Conservation (phyloP, 1,139 yeast genomes). For the Yamadazyma conglobata region DNA sequence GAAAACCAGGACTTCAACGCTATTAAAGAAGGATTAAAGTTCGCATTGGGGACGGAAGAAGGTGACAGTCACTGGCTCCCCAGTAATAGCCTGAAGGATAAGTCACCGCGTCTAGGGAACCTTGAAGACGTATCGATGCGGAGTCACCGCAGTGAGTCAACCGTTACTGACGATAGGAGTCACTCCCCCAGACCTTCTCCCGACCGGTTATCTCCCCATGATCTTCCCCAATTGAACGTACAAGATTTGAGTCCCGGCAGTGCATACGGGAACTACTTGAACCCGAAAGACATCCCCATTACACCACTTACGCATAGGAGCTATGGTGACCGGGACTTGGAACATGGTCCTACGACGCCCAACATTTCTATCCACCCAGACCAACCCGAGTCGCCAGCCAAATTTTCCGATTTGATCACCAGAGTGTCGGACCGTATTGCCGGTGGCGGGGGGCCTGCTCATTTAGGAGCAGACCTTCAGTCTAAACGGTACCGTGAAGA, state of each 20-base stretch:
- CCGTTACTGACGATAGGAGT: no score
- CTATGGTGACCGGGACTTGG: conserved; percentile 9
- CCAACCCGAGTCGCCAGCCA: conserved; percentile 13
- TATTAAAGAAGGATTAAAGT: conserved; percentile 33
- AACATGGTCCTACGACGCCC: conserved; percentile 13
- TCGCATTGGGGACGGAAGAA: conserved; percentile 33
- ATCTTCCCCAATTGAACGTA: not conserved
- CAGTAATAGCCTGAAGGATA: not conserved
- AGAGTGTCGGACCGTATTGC: conserved; percentile 44
- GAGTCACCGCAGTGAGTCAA: no score
- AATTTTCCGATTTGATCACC: conserved; percentile 25
- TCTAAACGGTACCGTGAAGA: conserved; percentile 3
- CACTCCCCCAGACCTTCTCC: no score
- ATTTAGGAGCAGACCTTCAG: conserved; percentile 4
- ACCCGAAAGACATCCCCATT: conserved; percentile 6
- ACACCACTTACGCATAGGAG: conserved; percentile 6
- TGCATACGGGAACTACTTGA: conserved; percentile 6
- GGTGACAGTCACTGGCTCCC: conserved; percentile 32
- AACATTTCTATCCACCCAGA: conserved; percentile 11
- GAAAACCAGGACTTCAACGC: conserved; percentile 31
- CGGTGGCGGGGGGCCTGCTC: conserved; percentile 27
- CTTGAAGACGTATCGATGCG: no score
- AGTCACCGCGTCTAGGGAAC: no score
- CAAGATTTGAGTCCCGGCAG: conserved; percentile 1
- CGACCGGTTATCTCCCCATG: no score